A percentile compares a stretch with the other conserved stretches of the same genome.
Conservation (phyloP, 441 rosid species). For the Gossypium lobatum region DNA sequence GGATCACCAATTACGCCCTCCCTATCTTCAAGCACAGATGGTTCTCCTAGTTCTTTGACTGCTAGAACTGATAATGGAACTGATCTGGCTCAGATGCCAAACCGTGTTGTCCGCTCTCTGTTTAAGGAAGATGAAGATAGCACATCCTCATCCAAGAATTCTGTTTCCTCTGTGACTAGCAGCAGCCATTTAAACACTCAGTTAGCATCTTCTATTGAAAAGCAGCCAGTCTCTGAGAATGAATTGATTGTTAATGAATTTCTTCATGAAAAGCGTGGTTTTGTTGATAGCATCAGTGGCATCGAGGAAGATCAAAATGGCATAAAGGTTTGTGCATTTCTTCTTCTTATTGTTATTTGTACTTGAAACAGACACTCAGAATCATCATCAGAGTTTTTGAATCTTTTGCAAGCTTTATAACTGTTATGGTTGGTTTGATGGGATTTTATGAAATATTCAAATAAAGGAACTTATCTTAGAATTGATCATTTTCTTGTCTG, state of each 20-base stretch:
- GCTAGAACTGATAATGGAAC: conserved; percentile 25
- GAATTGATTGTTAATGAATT: conserved; percentile 75
- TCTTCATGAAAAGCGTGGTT: conserved; percentile 45
- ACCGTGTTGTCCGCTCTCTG: conserved; percentile 51
- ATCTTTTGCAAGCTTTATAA: not conserved
- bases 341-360: conserved; percentile 1
- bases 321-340: conserved; percentile 50
- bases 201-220: conserved; percentile 24
- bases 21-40: conserved; percentile 36
- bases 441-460: conserved; percentile 6
- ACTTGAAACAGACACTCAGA: not conserved
- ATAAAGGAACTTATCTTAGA: not conserved
- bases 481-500: conserved; percentile 6
- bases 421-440: not conserved
- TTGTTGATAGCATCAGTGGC: conserved; percentile 34
- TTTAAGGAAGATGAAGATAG: conserved; percentile 46
- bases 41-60: conserved; percentile 31
- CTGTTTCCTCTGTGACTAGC: conserved; percentile 26
- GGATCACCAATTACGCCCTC: conserved; percentile 42
- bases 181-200: conserved; percentile 23
- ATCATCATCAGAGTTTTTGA: not conserved
- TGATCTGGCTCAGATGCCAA: conserved; percentile 37
- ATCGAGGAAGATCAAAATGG: conserved; percentile 34
- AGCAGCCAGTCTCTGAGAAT: conserved; percentile 38
- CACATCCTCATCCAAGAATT: conserved; percentile 23